A percentile compares a stretch with the other conserved stretches of the same genome.
phyloP scores from a whole-genome alignment of 139 green algal species.

The Ulvella scutata region DNA sequence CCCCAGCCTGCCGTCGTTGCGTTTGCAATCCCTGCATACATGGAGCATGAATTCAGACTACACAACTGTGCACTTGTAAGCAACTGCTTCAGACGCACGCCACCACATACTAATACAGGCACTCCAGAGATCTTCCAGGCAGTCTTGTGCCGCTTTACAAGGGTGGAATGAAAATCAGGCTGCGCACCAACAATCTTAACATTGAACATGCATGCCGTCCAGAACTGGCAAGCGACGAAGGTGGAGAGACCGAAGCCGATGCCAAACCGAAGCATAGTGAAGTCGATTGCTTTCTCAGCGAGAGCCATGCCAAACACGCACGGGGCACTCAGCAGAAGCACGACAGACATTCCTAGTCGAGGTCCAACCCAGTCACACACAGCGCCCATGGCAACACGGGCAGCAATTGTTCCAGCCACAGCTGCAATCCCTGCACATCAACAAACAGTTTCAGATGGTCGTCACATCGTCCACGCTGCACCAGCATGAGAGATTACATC shows the following conservation, averaged over 20 bases:
- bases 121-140: not conserved
- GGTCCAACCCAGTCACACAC: constrained; percentile 67
- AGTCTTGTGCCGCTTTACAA: not conserved
- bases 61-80: not conserved
- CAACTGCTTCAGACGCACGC: not conserved
- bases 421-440: constrained; percentile 37
- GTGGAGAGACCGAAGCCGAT: constrained; percentile 67
- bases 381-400: constrained; percentile 43
- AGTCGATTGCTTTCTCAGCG: constrained; percentile 36
- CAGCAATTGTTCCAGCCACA: constrained; percentile 44
- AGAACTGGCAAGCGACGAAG: constrained; percentile 89
- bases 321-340: constrained; percentile 38
- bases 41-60: not conserved
- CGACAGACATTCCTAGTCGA: constrained; percentile 31
- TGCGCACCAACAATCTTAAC: constrained; percentile 50
- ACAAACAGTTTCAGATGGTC: not conserved
- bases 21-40: constrained; percentile 51
- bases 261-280: constrained; percentile 55
- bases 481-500: too few species aligned
- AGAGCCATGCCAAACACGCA: constrained; percentile 55
- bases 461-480: not conserved
- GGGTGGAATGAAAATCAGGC: not conserved
- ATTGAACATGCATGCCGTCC: constrained; percentile 61
- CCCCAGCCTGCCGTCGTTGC: constrained; percentile 66
- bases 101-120: not conserved